Base-by-base conservation (phyloP, 768 basidiomycete genomes). In the Mycena albidolilacea region DNA sequence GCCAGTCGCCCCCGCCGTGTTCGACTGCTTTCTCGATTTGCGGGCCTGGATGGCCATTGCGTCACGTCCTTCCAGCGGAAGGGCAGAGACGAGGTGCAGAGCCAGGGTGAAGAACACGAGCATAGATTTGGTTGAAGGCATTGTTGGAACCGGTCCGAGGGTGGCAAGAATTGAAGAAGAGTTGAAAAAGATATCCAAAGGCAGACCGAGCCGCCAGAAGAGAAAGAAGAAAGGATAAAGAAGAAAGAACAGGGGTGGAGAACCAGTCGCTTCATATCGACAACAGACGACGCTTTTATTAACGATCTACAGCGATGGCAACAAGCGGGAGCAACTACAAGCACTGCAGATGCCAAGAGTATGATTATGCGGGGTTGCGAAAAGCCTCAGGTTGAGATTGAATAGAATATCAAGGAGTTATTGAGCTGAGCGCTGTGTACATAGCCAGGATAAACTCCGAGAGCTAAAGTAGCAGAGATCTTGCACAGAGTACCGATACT, bases 141-240 rank as follows among this genome's bases (percentile, higher is more conserved):
- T 64, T 61, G 38, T n/a, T 43, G 57, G 61, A 58, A 48, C 69
- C 57, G 35, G 69, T 69, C 62, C 68, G 68, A 52, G 52, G 44
- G 12, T 7, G 23, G 44, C 62, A 54, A 37, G 43, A 0, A 19
- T 7, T 19, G 60, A 37, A 64, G 23, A 35, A 58, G 62, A 39
- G 46, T 15, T 44, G 9, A 37, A 43, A 43, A 23, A 63, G n/a
- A 52, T n/a, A 30, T 72, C 44, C 52, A 64, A 43, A 54, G 67
- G 67, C 72, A 73, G 72, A 64, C 61, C 72, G n/a, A 69, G 72
- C 66, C 71, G 66, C 71, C 71, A 35, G 23, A 55, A 10, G 17
- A 46, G 21, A 30, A 30, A 30, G 61, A 68, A 55, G 69, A 64
- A 64, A 58, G 43, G 38, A 19, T 21, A 38, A 63, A 64, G 61